These are phyloP conservation scores for Capronia epimyces DNA, from an alignment of 2,329 filamentous ascomycete genomes.

Conservation along the genomic window DNA sequence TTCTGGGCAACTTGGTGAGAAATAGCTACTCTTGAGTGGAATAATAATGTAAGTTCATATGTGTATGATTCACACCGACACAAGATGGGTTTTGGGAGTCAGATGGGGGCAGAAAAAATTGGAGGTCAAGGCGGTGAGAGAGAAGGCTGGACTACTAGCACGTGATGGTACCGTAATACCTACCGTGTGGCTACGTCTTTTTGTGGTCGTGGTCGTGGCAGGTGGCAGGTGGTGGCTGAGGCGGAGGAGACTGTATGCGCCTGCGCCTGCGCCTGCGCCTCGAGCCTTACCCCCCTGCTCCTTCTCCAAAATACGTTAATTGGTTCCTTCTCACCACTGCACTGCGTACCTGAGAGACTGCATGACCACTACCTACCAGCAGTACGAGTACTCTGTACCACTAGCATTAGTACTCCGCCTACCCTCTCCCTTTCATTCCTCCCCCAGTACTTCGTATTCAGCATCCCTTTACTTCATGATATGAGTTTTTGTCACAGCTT, in stretches of 20 bases:
- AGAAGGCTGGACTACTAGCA: background rate
- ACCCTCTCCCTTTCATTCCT: background rate
- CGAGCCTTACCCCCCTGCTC: background rate
- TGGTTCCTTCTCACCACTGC: background rate
- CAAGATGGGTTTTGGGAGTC: background rate
- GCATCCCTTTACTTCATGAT: background rate
- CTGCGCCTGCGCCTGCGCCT: too few species aligned
- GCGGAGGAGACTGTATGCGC: too few species aligned
- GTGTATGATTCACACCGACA: background rate
- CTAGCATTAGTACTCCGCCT: background rate
- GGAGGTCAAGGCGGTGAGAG: slow-evolving; percentile 2
- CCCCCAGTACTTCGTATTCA: background rate
- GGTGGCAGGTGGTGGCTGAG: too few species aligned
- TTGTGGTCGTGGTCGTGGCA: too few species aligned
- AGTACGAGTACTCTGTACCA: background rate
- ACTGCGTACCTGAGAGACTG: too few species aligned
- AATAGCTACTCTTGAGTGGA: background rate
- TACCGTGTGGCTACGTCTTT: too few species aligned
- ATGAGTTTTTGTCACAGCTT: background rate
- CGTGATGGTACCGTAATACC: background rate
- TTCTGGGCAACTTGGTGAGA: background rate
- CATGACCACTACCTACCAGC: too few species aligned
- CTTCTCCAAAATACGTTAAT: background rate
- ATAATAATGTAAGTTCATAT: too few species aligned
- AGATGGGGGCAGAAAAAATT: slow-evolving; percentile 4